A percentile compares a stretch with the other conserved stretches of the same genome.
Conservation (phyloP, 2,329 filamentous ascomycete species). For the Pseudogymnoascus sp. region DNA sequence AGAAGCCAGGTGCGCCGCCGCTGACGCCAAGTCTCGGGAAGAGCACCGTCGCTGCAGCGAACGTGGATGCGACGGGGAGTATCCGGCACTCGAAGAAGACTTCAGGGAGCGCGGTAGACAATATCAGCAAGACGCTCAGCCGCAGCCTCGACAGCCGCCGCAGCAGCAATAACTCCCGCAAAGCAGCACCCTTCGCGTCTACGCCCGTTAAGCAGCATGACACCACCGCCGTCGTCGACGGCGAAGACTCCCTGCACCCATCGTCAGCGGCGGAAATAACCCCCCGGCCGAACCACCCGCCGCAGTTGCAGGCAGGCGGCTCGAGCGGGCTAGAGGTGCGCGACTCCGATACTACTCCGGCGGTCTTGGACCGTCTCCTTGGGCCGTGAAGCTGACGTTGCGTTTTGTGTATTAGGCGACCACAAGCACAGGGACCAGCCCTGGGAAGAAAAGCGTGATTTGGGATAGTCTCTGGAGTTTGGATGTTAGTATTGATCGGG, state of each 20-base stretch:
- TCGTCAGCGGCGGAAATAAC: neutral
- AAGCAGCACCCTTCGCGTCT: slow-evolving; percentile 45
- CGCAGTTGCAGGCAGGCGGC: slow-evolving; percentile 2
- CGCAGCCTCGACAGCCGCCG: slow-evolving; percentile 87
- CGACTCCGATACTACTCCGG: slow-evolving; percentile 1
- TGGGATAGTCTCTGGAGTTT: slow-evolving; percentile 57
- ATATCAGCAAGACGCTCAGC: slow-evolving; percentile 68
- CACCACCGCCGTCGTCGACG: slow-evolving; percentile 12
- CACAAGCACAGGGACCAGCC: slow-evolving; percentile 30
- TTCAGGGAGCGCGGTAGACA: slow-evolving; percentile 52
- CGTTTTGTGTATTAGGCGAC: slow-evolving; percentile 33
- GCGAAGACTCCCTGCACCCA: slow-evolving; percentile 1
- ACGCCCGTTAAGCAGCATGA: slow-evolving; percentile 14
- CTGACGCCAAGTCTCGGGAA: slow-evolving; percentile 89
- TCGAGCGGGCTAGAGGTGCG: slow-evolving; percentile 10
- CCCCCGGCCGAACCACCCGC: neutral
- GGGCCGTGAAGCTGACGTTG: slow-evolving; percentile 9
- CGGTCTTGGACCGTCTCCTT: slow-evolving; percentile 9
- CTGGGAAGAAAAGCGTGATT: slow-evolving; percentile 45
- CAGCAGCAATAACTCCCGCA: slow-evolving; percentile 79
- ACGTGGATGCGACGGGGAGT: slow-evolving; percentile 77
- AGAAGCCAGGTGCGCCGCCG: slow-evolving; percentile 83
- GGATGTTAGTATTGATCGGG: slow-evolving; percentile 48
- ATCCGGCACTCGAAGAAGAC: slow-evolving; percentile 40
- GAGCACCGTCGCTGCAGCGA: slow-evolving; percentile 80